Evolutionary conservation across 306 rosid genomes (phyloP).

Genomic region (Vigna angularis): DNA sequence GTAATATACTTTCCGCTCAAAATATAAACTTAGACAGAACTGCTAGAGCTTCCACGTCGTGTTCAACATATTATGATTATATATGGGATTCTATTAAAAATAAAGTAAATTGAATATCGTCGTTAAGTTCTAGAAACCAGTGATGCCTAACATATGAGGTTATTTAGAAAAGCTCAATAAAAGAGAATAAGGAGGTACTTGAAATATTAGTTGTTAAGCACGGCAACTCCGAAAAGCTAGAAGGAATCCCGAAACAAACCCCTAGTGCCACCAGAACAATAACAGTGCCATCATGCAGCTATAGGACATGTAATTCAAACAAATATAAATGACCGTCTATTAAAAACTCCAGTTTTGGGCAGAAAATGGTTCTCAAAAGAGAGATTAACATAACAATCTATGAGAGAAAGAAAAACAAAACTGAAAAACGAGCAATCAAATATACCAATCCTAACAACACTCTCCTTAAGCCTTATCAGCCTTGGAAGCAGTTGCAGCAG

Average conservation of each 20-base stretch:
- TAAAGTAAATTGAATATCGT: no score
- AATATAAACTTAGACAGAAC: no score
- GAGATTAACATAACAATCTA: background rate
- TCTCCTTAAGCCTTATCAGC: constrained; percentile 44
- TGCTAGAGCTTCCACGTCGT: no score
- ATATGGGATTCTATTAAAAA: no score
- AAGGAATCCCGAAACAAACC: background rate
- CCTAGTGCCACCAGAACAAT: background rate
- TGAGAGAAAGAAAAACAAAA: constrained; percentile 16
- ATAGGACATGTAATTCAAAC: background rate
- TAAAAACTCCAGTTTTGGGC: background rate
- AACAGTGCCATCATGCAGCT: background rate
- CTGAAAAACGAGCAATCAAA: constrained; percentile 24
- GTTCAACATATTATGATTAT: no score
- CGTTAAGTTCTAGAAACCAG: no score
- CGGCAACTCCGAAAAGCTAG: no score
- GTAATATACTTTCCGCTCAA: no score
- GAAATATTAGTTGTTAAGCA: no score
- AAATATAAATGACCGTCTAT: constrained; percentile 20
- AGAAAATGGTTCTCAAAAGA: background rate
- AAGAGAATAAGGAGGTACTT: no score
- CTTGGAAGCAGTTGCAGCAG: constrained; percentile 54
- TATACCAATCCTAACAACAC: background rate
- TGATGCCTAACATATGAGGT: no score
- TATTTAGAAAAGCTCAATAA: no score